Evolutionary conservation across 1,284 basidiomycete species (phyloP).

Genomic region (Entoloma clypeatum): DNA sequence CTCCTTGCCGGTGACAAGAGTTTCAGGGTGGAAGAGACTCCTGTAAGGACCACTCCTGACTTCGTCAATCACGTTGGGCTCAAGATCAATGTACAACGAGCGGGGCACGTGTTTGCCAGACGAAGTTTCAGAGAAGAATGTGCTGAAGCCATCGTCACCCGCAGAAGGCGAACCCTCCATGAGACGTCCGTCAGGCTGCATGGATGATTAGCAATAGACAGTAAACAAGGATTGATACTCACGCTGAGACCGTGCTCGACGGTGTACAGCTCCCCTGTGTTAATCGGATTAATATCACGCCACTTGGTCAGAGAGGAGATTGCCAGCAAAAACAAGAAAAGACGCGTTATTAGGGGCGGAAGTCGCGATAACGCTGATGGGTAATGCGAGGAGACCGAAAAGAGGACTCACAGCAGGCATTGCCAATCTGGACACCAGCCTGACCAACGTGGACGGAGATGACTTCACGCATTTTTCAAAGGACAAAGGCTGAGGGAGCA

Average conservation of each 20-base stretch:
- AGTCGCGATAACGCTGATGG: conserved; percentile 11
- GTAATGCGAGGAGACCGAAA: background rate
- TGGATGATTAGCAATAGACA: conserved; percentile 15
- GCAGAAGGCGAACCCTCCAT: conserved; percentile 67
- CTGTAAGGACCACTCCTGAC: conserved; percentile 95
- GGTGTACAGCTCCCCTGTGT: conserved; percentile 93
- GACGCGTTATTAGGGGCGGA: conserved; percentile 21
- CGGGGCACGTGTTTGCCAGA: conserved; percentile 98
- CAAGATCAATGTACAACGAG: conserved; percentile 96
- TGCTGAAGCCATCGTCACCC: conserved; percentile 92
- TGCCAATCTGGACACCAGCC: conserved; percentile 94
- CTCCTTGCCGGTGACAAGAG: conserved; percentile 97
- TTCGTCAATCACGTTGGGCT: conserved; percentile 97
- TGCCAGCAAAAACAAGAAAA: conserved; percentile 14
- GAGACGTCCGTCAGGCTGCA: conserved; percentile 79
- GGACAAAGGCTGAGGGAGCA: conserved; percentile 18
- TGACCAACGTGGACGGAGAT: conserved; percentile 92
- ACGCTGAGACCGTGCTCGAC: conserved; percentile 96
- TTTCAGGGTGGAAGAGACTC: conserved; percentile 98
- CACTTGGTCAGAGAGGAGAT: conserved; percentile 22
- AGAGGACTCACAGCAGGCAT: conserved; percentile 75
- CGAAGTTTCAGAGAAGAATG: conserved; percentile 92
- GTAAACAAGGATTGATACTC: conserved; percentile 31
- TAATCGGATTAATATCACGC: conserved; percentile 37
- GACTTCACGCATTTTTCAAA: conserved; percentile 75